Base-by-base conservation (phyloP, 2,329 filamentous ascomycete species). In the Aspergillus calidoustus region DNA sequence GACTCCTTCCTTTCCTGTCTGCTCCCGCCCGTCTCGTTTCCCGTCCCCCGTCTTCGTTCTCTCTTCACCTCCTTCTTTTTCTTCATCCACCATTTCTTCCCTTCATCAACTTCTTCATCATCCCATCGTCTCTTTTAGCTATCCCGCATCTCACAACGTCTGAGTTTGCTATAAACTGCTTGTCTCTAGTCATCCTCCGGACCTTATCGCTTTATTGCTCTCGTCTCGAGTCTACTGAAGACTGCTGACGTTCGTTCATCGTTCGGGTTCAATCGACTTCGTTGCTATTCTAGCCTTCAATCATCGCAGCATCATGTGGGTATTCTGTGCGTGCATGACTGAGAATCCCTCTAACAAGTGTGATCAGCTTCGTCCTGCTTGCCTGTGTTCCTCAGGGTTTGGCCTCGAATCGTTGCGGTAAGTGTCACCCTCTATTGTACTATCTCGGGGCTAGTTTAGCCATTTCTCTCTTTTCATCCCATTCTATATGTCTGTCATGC, bases 71-170 rank as follows among this genome's bases (percentile, higher is more conserved):
- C 50, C 63, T 64, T 65, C 67, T 69, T 15, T 28, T 34, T 43
- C 70, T 4, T 25, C n/a, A 23, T 30, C 52, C 19, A 15, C 38
- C 23, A 25, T 28, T 43, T 60, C 60, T 69, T 46, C 65, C 61
- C 68, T 50, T 66, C 56, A 56, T 64, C 72, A 68, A 67, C 70
- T 69, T 73, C 69, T 76, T 76, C 81, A 82, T 76, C 81, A 82
- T 82, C 80, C 82, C 81, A 84, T 85, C 81, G 83, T 83, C 80
- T 83, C 82, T 82, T 79, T 79, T 63, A 58, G 41, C 47, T 58
- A 58, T 58, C 15, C 34, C 60, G 7, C 55, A 58, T 62, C 55
- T 49, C 50, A 55, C 34, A 48, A 44, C 31, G 7, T 46, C 49
- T 22, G 23, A 58, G 41, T 72, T 75, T 41, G 76, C 80, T 74